Evolutionary conservation across 805 yeast genomes (phyloP).

Genomic region (Phaffomyces thermotolerans): DNA sequence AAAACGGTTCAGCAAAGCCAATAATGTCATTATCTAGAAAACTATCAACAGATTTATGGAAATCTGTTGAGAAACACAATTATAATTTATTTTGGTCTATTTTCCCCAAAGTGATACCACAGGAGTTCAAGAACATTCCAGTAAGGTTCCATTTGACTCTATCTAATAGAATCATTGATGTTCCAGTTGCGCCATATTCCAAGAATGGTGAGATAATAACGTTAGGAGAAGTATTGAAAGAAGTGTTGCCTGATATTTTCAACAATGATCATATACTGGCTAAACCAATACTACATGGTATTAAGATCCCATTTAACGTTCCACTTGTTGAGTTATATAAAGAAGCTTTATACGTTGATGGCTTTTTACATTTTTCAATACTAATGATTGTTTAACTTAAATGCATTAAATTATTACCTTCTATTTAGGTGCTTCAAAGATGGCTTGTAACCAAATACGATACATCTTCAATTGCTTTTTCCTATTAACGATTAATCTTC

Average conservation of each 20-base stretch:
- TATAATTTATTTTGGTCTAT: conserved; percentile 18
- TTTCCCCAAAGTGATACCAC: conserved; percentile 18
- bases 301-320: conserved; percentile 36
- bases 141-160: conserved; percentile 40
- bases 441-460: conserved; percentile 94
- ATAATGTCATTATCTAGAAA: conserved; percentile 70
- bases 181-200: conserved; percentile 19
- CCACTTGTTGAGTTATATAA: conserved; percentile 41
- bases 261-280: conserved; percentile 33
- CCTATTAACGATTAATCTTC: conserved; percentile 85
- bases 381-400: conserved; percentile 28
- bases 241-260: conserved; percentile 39
- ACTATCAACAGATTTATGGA: conserved; percentile 54
- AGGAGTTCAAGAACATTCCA: conserved; percentile 36
- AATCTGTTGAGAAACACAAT: conserved; percentile 35
- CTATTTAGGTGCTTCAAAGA: conserved; percentile 44
- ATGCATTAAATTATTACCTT: background rate
- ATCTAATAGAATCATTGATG: conserved; percentile 29
- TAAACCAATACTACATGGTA: conserved; percentile 49
- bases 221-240: conserved; percentile 34
- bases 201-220: conserved; percentile 16
- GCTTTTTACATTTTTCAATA: conserved; percentile 52
- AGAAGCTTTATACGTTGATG: conserved; percentile 48
- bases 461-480: conserved; percentile 93
- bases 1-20: conserved; percentile 70